Percentiles rank a stretch among this genome's conserved stretches.
Conservation (phyloP, 192 early-diverging fungal genomes). For the Rhizophagus sp. region DNA sequence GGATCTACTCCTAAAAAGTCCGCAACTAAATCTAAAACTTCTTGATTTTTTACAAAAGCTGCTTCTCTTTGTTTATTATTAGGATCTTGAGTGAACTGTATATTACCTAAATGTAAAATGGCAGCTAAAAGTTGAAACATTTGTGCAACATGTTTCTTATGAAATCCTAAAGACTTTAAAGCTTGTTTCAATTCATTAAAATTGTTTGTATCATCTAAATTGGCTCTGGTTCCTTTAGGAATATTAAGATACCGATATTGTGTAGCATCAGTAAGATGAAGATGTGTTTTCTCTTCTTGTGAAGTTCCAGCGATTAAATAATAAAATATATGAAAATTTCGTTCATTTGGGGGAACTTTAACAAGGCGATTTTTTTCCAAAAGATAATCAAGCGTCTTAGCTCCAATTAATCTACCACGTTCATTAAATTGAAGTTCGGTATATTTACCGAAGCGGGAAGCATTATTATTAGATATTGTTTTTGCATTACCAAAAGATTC, state of each 20-base stretch:
- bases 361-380: constrained; percentile 84
- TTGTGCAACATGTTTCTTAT: constrained; percentile 76
- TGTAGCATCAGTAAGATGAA: constrained; percentile 68
- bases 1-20: constrained; percentile 79
- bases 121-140: constrained; percentile 85
- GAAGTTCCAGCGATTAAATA: constrained; percentile 86
- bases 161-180: constrained; percentile 85
- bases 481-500: constrained; percentile 90
- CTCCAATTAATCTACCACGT: constrained; percentile 85
- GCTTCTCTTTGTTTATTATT: constrained; percentile 68
- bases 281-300: constrained; percentile 71
- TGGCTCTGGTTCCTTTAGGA: constrained; percentile 57
- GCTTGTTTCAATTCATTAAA: constrained; percentile 73
- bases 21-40: constrained; percentile 75
- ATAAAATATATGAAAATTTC: constrained; percentile 96
- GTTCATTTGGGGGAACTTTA: constrained; percentile 59
- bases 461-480: constrained; percentile 72
- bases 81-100: constrained; percentile 72
- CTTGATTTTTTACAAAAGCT: constrained; percentile 73
- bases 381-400: constrained; percentile 85
- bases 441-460: constrained; percentile 83
- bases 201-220: constrained; percentile 60
- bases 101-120: constrained; percentile 85
- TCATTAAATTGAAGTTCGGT: constrained; percentile 92
- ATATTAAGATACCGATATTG: constrained; percentile 59